Conservation (phyloP, 768 basidiomycete species). For the Stropharia rugosoannulata region DNA sequence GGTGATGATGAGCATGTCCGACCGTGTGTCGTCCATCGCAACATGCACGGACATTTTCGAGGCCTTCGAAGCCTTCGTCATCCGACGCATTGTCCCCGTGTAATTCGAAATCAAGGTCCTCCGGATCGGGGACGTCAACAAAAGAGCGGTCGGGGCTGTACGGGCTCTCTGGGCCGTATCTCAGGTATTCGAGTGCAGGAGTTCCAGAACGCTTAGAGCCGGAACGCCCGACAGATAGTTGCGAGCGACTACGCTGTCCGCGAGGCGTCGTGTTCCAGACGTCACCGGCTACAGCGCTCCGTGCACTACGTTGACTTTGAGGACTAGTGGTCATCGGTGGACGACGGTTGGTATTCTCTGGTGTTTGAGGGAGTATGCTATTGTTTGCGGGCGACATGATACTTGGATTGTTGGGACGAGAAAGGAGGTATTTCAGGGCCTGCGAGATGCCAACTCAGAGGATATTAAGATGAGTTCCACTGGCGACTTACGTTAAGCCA, state of each 20-base stretch:
- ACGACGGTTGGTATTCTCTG: conserved; percentile 51
- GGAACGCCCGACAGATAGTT: conserved; percentile 71
- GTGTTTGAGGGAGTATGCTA: conserved; percentile 43
- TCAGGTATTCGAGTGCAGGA: conserved; percentile 87
- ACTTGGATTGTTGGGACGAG: conserved; percentile 55
- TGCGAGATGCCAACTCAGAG: conserved; percentile 27
- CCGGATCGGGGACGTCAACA: conserved; percentile 57
- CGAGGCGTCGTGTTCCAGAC: conserved; percentile 77
- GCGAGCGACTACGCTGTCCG: conserved; percentile 76
- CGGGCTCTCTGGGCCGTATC: conserved; percentile 71
- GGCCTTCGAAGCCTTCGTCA: conserved; percentile 76
- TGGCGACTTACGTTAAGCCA: conserved; percentile 78
- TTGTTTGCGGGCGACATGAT: conserved; percentile 39
- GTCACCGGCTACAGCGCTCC: conserved; percentile 58
- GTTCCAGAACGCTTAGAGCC: conserved; percentile 87
- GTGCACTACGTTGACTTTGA: conserved; percentile 69
- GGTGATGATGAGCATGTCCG: conserved; percentile 67
- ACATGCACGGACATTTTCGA: conserved; percentile 94
- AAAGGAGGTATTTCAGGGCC: conserved; percentile 90
- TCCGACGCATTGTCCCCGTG: conserved; percentile 73
- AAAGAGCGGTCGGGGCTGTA: conserved; percentile 75
- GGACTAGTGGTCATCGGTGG: conserved; percentile 53
- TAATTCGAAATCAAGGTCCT: conserved; percentile 81
- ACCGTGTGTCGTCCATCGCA: conserved; percentile 89
- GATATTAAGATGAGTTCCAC: conserved; percentile 11